Evolutionary conservation across 1,284 basidiomycete species (phyloP), one percentile per base, ranked within the genome.

Genomic region (Microbotryum lychnidis-dioicae): DNA sequence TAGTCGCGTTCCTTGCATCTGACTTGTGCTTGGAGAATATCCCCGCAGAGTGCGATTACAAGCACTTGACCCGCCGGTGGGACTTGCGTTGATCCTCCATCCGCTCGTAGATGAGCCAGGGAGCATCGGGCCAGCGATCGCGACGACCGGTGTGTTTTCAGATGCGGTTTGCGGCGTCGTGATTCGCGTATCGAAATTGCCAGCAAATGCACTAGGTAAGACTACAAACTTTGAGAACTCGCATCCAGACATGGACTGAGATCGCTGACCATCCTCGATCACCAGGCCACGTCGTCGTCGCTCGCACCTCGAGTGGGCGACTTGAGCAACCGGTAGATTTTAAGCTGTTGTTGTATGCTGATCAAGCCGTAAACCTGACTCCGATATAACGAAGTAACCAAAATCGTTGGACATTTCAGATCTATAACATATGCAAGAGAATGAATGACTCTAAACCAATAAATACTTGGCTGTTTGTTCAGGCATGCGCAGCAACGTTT

Each of bases 71-170:
- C 25, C 37, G 3, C 65, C 71, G 0, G 61, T 70, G 3, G 74
- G 76, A 0, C 70, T 77, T 64, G 76, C 77, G 57, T 54, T 79
- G 37, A 10, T 42, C 37, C 5, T 76, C 76, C 1, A 54, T 78
- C n/a, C 78, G 76, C 69, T 56, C 60, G 14, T 69, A 73, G 25
- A 64, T 51, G 0, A 27, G 62, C 1, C 66, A 65, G 4, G 74
- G 68, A 4, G 25, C 31, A 1, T 70, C 82, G 12, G 77, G 78
- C 47, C 71, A 76, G 21, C 82, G 65, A 70, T 87, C 16, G 75
- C 79, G 1, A 87, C 87, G 0, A 88, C 88, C 0, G 89, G 89
- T 2, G 81, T 86, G 0, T 92, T 91, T 71, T 81, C 83, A 23
- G 87, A 91, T 67, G 77, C 81, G 1, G 49, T 58, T 3, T 62